Base-by-base conservation (phyloP, 169 alveolate species). In the Plasmodium inui region DNA sequence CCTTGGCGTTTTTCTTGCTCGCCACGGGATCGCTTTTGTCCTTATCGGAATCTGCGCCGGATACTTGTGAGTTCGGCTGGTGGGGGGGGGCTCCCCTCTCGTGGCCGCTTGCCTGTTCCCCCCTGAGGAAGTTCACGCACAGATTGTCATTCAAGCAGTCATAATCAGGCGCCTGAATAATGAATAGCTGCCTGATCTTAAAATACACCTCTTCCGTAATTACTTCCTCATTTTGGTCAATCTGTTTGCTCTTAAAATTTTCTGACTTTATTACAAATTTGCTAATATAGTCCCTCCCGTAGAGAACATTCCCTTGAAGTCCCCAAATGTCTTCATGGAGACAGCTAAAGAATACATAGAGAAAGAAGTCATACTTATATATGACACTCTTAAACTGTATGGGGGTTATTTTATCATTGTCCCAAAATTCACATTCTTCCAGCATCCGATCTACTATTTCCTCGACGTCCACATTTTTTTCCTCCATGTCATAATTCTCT, bases 321-420 rank as follows among this genome's bases (percentile, higher is more conserved):
- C 98, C 97, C 98, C 98, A 97, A 19, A 96, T 96, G 84, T 97
- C 98, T 79, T 97, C 98, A 72, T 97, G 98, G 28, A 97, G 82
- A 73, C 97, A 97, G 79, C 95, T 97, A 44, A 97, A 93, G 90
- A 97, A 97, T 94, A 97, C 93, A 32, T 95, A 70, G 26, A 97
- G 93, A 50, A 97, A 92, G 7, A 95, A 96, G 37, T 95, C 96
- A 89, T 97, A 94, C 57, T 95, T 93, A 78, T 96, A 95, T 50
- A 97, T 92, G 96, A 97, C 95, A 76, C 97, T 95, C 94, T 96
- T 97, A 96, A 97, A 97, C 53, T 88, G 96, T 61, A 86, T 94
- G 57, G 95, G 95, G 34, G 92, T 95, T 46, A 97, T 95, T 39
- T 84, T 84, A 44, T 97, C 98, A 83, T 93, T 94, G 19, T 95